Evolutionary conservation across 1,284 basidiomycete genomes (phyloP).

Genomic region (Apiotrichum gamsii): DNA sequence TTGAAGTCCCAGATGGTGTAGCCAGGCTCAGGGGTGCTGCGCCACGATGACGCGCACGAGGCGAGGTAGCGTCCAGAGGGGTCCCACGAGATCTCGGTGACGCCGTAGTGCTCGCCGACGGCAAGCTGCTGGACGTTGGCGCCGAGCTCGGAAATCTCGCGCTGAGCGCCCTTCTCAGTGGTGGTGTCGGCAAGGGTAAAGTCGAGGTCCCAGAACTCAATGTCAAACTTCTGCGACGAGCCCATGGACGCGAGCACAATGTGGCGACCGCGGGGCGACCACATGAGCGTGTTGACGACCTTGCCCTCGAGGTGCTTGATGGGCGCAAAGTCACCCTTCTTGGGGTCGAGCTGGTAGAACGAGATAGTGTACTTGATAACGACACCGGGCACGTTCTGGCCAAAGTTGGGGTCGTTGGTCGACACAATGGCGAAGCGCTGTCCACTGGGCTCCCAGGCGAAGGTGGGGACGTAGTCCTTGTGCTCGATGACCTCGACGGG

Average conservation of each 20-base stretch:
- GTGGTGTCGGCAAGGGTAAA: slow-evolving; percentile 70
- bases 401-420: slow-evolving; percentile 87
- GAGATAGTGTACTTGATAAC: slow-evolving; percentile 94
- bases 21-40: slow-evolving; percentile 90
- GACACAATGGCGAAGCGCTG: slow-evolving; percentile 95
- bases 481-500: slow-evolving; percentile 97
- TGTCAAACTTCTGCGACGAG: slow-evolving; percentile 88
- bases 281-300: slow-evolving; percentile 90
- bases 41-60: slow-evolving; percentile 92
- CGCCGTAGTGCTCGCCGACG: slow-evolving; percentile 92
- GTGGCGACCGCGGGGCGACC: slow-evolving; percentile 95
- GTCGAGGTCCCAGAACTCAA: slow-evolving; percentile 99
- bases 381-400: slow-evolving; percentile 78
- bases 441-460: slow-evolving; percentile 97
- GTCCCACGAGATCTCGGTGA: slow-evolving; percentile 99
- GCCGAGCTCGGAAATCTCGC: slow-evolving; percentile 66
- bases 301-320: slow-evolving; percentile 77
- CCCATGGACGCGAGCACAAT: slow-evolving; percentile 94
- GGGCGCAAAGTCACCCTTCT: slow-evolving; percentile 94
- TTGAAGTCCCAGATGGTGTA: slow-evolving; percentile 98
- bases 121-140: slow-evolving; percentile 75
- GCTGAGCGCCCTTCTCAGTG: too few relatives aligned
- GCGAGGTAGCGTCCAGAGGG: slow-evolving; percentile 90
- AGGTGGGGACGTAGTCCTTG: slow-evolving; percentile 94
- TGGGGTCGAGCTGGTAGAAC: slow-evolving; percentile 94